Base-by-base conservation (phyloP, 2,329 filamentous ascomycete species). In the Aplosporella prunicola region DNA sequence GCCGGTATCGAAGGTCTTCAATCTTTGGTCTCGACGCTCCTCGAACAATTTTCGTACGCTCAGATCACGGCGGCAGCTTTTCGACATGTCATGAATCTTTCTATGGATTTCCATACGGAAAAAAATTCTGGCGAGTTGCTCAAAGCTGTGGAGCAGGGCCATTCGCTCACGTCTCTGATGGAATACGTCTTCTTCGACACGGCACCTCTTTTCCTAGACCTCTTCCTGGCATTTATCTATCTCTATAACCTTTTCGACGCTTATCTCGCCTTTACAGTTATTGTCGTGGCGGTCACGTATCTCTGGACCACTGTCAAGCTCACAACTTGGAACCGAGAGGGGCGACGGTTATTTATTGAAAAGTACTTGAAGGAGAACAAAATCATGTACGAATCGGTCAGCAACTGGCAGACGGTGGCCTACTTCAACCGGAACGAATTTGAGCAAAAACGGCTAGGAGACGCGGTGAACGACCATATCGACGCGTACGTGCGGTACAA, bases 41-140 rank as follows among this genome's bases (percentile, higher is more conserved):
- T 80, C 17, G 66, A 71, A 27, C 72, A 77, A 40, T 72, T 69
- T 43, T 68, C 72, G 0, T 75, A 78, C 44, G 64, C 69, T 32
- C 64, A 68, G 13, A 66, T 84, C 31, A 72, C 68, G 9, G 71
- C 71, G 2, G 67, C 74, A 2, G 72, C 78, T 0, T 84, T 82
- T 51, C 66, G 70, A 40, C 78, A 84, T 41, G 68, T 84, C 22
- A 76, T 85, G 68, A 66, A 63, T n/a, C 63, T 83, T 1, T 79
- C 76, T 0, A 79, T 79, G 61, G 77, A 82, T 43, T 84, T 82
- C 38, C 80, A 85, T 50, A 74, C 75, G 13, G 69, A 70, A 33
- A 79, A 80, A 45, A 69, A 73, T 37, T 77, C 75, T 1, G 77
- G 75, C 2, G 74, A 80, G 43, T 63, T 84, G 0, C 73, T 77